Conservation (phyloP, 345 rosid species). For the Populus deltoides region DNA sequence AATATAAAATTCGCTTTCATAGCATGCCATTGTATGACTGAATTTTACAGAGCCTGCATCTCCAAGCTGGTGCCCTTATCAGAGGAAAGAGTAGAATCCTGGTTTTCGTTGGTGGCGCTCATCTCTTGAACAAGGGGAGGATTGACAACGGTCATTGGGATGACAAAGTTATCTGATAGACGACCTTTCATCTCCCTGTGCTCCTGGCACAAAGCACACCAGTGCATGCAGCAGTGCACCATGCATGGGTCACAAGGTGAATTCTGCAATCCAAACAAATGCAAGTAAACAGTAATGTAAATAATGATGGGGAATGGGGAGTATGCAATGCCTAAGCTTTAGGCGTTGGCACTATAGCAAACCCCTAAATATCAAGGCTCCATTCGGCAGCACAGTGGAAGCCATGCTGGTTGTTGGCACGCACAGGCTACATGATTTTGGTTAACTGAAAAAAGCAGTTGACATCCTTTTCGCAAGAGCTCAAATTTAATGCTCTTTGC, state of each 20-base stretch:
- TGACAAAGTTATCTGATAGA: constrained; percentile 51
- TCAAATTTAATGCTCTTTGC: too few relatives aligned
- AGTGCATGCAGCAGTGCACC: constrained; percentile 27
- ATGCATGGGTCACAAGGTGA: constrained; percentile 54
- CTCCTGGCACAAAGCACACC: constrained; percentile 27
- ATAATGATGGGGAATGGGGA: not conserved
- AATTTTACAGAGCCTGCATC: constrained; percentile 51
- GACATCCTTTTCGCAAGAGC: not conserved
- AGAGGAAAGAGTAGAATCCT: constrained; percentile 36
- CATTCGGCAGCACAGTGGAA: not conserved
- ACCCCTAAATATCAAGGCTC: not conserved
- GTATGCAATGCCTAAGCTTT: not conserved
- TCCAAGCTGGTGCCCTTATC: constrained; percentile 49
- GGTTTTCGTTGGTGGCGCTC: constrained; percentile 48
- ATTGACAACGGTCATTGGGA: constrained; percentile 88
- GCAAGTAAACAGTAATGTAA: not conserved
- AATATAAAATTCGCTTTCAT: not conserved
- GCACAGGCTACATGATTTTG: not conserved
- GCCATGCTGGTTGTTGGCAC: not conserved
- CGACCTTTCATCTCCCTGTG: constrained; percentile 24
- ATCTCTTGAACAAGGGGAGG: constrained; percentile 91
- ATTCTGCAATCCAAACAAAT: constrained; percentile 48
- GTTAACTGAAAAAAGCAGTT: not conserved
- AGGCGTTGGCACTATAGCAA: not conserved
- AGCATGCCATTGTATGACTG: not conserved